Conservation (phyloP, 176 grass and related monocot species). For the barley (Hordeum vulgare) region MorexV3_pseudomolecules_assembly NC_058518.1:487137961-487138460, state of each 20-base stretch:
- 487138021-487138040: not conserved
- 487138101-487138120: not conserved
- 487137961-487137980: not conserved
- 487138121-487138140: not conserved
- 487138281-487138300: conserved; percentile 45
- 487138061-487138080: not conserved
- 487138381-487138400: conserved; percentile 8
- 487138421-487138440: conserved; percentile 10
- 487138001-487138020: not conserved
- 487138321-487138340: conserved; percentile 58
- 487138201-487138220: conserved; percentile 61
- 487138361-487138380: conserved; percentile 12
- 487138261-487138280: conserved; percentile 44
- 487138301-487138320: conserved; percentile 56
- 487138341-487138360: conserved; percentile 33
- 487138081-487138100: not conserved
- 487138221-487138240: conserved; percentile 42
- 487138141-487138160: conserved; percentile 40
- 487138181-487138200: conserved; percentile 42
- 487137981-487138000: not conserved
- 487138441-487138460: conserved; percentile 48
- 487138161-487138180: conserved; percentile 42
- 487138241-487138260: conserved; percentile 44
- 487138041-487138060: not conserved
- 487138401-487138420: not conserved